Evolutionary conservation across 2,329 filamentous ascomycete genomes (phyloP).

Genomic region (Colletotrichum echinochloae): DNA sequence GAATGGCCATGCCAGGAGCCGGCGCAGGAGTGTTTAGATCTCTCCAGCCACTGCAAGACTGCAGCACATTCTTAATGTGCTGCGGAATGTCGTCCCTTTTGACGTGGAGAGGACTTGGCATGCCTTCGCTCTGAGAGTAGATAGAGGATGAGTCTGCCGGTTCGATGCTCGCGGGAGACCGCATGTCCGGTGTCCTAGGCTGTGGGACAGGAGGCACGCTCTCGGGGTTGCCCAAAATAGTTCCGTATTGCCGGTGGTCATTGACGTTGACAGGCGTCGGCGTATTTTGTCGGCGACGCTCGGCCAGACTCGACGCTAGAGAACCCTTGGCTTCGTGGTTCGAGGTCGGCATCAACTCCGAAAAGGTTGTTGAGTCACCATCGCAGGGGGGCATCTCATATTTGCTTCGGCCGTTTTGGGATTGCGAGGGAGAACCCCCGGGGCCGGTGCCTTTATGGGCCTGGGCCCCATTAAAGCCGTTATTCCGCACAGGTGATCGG

Average conservation of each 20-base stretch:
- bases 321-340: constrained; percentile 21
- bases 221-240: constrained; percentile 9
- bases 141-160: constrained; percentile 38
- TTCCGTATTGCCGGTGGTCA: constrained; percentile 32
- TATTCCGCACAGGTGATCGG: constrained; percentile 42
- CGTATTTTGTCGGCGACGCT: constrained; percentile 31
- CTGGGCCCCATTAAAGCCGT: constrained; percentile 20
- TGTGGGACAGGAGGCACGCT: constrained; percentile 43
- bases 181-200: constrained; percentile 35
- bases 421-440: neutral
- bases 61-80: constrained; percentile 33
- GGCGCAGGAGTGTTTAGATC: constrained; percentile 10
- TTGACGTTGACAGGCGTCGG: constrained; percentile 25
- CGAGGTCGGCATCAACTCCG: constrained; percentile 32
- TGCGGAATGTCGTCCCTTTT: constrained; percentile 24
- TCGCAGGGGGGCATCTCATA: constrained; percentile 6
- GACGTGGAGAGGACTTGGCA: constrained; percentile 21
- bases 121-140: constrained; percentile 35
- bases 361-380: constrained; percentile 36
- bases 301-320: constrained; percentile 33
- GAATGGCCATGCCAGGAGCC: neutral
- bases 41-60: constrained; percentile 39
- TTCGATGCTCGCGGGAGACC: neutral
- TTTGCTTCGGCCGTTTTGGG: neutral
- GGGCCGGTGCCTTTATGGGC: neutral